phyloP scores from a whole-genome alignment of 2,329 filamentous ascomycete genomes.

The Fusarium kyushuense region DNA sequence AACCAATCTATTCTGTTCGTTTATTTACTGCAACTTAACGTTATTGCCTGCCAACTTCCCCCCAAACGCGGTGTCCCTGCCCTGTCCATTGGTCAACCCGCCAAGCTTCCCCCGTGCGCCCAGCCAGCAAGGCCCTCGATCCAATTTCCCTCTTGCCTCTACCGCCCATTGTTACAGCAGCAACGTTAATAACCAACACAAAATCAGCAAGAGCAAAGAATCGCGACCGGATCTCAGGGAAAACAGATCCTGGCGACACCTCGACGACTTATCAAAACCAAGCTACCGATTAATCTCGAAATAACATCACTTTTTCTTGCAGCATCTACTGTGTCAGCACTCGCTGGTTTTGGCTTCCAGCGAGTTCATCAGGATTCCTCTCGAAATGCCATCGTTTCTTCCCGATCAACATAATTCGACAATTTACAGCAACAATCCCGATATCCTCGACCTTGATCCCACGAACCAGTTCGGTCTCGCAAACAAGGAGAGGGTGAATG shows the following conservation, averaged over 20 bases:
- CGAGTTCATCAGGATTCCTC: constrained; percentile 41
- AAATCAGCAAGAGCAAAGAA: constrained; percentile 22
- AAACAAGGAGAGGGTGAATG: constrained; percentile 53
- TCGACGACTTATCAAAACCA: constrained; percentile 21
- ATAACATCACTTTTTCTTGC: constrained; percentile 43
- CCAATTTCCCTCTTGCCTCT: constrained; percentile 47
- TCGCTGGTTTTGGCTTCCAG: constrained; percentile 44
- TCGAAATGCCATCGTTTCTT: constrained; percentile 68
- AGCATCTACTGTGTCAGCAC: constrained; percentile 44
- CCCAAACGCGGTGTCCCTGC: constrained; percentile 38
- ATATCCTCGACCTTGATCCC: constrained; percentile 60
- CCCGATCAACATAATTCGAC: constrained; percentile 60
- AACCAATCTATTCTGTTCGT: constrained; percentile 8
- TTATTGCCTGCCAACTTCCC: constrained; percentile 13
- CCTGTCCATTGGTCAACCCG: constrained; percentile 46
- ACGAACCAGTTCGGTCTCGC: constrained; percentile 54
- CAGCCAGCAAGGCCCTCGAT: constrained; percentile 44
- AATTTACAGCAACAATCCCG: constrained; percentile 57
- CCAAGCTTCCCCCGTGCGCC: constrained; percentile 46
- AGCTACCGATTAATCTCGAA: constrained; percentile 35
- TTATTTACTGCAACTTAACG: constrained; percentile 17
- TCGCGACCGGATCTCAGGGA: constrained; percentile 21
- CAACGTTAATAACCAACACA: constrained; percentile 35
- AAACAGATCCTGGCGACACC: constrained; percentile 21
- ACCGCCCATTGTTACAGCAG: constrained; percentile 38